Conservation (phyloP, 2,329 filamentous ascomycete species). For the Arachnomyces sp. region DNA sequence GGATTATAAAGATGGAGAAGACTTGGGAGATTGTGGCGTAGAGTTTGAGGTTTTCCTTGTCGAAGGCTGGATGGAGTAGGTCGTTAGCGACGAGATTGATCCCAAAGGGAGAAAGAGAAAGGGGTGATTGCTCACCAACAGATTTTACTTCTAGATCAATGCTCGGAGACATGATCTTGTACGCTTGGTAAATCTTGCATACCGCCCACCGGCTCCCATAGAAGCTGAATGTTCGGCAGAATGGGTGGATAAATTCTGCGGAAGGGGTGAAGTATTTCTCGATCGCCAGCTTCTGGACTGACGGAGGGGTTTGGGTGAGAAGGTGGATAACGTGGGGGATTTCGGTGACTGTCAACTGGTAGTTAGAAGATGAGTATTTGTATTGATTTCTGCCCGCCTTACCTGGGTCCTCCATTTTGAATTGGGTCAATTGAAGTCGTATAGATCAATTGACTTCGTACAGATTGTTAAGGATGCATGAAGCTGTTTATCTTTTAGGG, state of each 20-base stretch:
- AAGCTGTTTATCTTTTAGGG: no score
- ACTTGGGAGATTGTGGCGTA: slow-evolving; percentile 67
- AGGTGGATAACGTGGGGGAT: slow-evolving; percentile 58
- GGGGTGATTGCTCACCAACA: slow-evolving; percentile 39
- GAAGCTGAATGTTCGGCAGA: slow-evolving; percentile 58
- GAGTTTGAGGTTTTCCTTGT: slow-evolving; percentile 56
- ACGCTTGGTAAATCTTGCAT: slow-evolving; percentile 67
- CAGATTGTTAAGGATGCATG: no score
- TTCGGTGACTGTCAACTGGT: slow-evolving; percentile 44
- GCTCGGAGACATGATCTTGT: slow-evolving; percentile 69
- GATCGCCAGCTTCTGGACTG: slow-evolving; percentile 57
- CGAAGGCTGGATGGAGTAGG: slow-evolving; percentile 50
- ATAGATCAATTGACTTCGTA: neutral
- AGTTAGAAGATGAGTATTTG: slow-evolving; percentile 16
- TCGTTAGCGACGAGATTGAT: neutral
- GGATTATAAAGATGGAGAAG: slow-evolving; percentile 69
- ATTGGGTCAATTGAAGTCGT: neutral
- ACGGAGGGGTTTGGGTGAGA: slow-evolving; percentile 59
- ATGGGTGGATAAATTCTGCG: slow-evolving; percentile 68
- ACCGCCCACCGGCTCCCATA: slow-evolving; percentile 59
- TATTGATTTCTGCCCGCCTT: slow-evolving; percentile 7
- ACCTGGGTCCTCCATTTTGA: slow-evolving; percentile 17
- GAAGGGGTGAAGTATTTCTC: slow-evolving; percentile 64
- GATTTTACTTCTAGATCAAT: slow-evolving; percentile 60
- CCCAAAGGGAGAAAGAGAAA: neutral